Percentiles rank a stretch among this genome's conserved stretches.
Evolutionary conservation across 345 rosid species (phyloP).

Genomic region (Salix exigua): DNA sequence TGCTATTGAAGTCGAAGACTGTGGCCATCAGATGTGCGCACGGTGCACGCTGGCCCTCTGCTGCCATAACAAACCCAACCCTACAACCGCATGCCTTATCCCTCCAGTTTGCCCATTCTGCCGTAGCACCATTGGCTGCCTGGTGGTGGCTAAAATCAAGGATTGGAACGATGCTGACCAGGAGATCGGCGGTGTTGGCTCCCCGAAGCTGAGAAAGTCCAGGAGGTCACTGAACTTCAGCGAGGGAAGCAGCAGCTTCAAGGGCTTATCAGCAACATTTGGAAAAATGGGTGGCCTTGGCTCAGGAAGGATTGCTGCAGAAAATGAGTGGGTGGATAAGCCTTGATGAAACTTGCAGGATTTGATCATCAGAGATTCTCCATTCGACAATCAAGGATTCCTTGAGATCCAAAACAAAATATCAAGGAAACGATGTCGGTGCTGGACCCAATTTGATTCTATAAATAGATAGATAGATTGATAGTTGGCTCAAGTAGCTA

Average conservation of each 20-base stretch:
- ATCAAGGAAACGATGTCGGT: slow-evolving; percentile 17
- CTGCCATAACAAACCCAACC: slow-evolving; percentile 97
- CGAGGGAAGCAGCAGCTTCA: slow-evolving; percentile 97
- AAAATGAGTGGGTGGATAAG: slow-evolving; percentile 58
- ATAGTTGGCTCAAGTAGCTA: slow-evolving; percentile 22
- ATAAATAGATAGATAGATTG: slow-evolving; percentile 14
- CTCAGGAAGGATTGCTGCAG: slow-evolving; percentile 68
- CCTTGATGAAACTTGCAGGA: slow-evolving; percentile 25
- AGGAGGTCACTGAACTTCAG: slow-evolving; percentile 65
- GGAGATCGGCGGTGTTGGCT: slow-evolving; percentile 46
- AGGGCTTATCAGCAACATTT: slow-evolving; percentile 65
- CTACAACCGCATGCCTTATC: slow-evolving; percentile 56
- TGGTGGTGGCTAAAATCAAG: slow-evolving; percentile 62
- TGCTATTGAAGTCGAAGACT: slow-evolving; percentile 83
- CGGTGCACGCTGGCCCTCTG: slow-evolving; percentile 94
- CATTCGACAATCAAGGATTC: slow-evolving; percentile 23
- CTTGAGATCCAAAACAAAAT: slow-evolving; percentile 8
- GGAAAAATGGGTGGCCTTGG: slow-evolving; percentile 67
- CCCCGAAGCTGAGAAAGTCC: slow-evolving; percentile 59
- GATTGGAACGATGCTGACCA: slow-evolving; percentile 43
- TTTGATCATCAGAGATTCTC: slow-evolving; percentile 34
- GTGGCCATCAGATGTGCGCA: slow-evolving; percentile 99
- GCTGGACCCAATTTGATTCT: slow-evolving; percentile 30
- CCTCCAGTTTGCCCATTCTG: slow-evolving; percentile 98
- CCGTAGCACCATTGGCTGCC: slow-evolving; percentile 65